phyloP scores from a whole-genome alignment of 495 filamentous ascomycete species.

The Penicillium dipodomyicola region DNA sequence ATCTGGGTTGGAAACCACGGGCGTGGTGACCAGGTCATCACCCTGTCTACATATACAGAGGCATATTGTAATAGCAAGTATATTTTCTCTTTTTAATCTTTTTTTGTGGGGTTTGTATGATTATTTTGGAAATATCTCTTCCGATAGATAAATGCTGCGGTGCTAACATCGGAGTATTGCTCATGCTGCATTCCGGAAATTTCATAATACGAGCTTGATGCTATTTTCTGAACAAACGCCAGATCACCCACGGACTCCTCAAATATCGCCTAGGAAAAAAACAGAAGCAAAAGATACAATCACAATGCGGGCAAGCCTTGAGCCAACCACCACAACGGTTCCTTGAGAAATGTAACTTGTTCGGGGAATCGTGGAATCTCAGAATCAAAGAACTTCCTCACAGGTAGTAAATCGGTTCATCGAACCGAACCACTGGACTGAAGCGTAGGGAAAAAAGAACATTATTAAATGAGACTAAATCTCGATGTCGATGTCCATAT shows the following conservation, averaged over 20 bases:
- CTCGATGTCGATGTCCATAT: slow-evolving; percentile 79
- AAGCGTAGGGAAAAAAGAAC: neutral
- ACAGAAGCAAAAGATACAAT: slow-evolving; percentile 7
- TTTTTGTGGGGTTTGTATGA: neutral
- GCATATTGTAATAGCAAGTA: neutral
- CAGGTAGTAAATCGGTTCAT: neutral
- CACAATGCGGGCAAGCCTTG: neutral
- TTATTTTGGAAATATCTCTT: neutral
- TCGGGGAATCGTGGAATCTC: neutral
- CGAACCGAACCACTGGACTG: neutral
- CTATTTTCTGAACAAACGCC: slow-evolving; percentile 17
- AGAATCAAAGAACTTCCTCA: neutral
- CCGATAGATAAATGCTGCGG: neutral
- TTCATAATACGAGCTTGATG: slow-evolving; percentile 25
- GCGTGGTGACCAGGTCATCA: too few species aligned
- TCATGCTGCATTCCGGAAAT: slow-evolving; percentile 18
- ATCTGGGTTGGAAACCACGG: too few species aligned
- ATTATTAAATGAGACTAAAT: slow-evolving; percentile 43
- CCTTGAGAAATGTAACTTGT: neutral
- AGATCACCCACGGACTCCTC: slow-evolving; percentile 10
- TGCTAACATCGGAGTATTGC: neutral
- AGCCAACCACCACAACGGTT: neutral
- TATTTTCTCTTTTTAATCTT: neutral
- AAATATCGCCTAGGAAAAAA: slow-evolving; percentile 8
- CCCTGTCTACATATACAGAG: too few species aligned